Percentiles rank a stretch among this genome's conserved stretches.
Conservation (phyloP, 768 basidiomycete species). For the Rhizopogon vinicolor region DNA sequence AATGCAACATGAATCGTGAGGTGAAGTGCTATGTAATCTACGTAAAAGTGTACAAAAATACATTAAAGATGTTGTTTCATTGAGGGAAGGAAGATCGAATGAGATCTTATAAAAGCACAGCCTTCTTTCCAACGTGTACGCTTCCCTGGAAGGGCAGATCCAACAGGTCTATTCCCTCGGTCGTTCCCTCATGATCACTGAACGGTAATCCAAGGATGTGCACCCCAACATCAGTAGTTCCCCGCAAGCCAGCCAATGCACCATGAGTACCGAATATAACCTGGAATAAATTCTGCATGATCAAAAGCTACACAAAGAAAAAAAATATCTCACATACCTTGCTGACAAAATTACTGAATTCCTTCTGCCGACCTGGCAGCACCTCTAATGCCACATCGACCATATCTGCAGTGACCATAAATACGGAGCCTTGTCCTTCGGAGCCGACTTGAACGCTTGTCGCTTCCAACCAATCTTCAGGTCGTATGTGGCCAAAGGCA, state of each 20-base stretch:
- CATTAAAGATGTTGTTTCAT: background rate
- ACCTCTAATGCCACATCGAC: constrained; percentile 74
- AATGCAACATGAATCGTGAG: background rate
- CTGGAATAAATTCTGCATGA: constrained; percentile 28
- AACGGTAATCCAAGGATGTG: constrained; percentile 59
- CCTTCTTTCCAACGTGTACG: constrained; percentile 61
- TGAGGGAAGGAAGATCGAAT: background rate
- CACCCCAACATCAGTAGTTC: constrained; percentile 56
- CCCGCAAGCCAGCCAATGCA: constrained; percentile 64
- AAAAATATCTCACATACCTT: constrained; percentile 46
- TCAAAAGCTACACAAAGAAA: constrained; percentile 1
- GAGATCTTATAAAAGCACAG: background rate
- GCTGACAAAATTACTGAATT: constrained; percentile 70
- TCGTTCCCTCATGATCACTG: constrained; percentile 16
- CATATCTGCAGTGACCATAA: constrained; percentile 60
- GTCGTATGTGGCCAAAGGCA: constrained; percentile 74
- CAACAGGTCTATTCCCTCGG: constrained; percentile 41
- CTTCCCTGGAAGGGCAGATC: constrained; percentile 66
- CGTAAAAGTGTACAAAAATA: background rate
- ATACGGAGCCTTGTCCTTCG: constrained; percentile 47
- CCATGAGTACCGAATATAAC: constrained; percentile 65
- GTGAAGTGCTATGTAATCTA: background rate
- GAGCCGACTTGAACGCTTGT: constrained; percentile 37
- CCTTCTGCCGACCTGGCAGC: constrained; percentile 69
- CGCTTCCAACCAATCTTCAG: constrained; percentile 61